A percentile compares a stretch with the other conserved stretches of the same genome.
These are phyloP conservation scores for Maudiozyma pseudohumilis DNA, from an alignment of 805 yeast species.

Conservation along the genomic window DNA sequence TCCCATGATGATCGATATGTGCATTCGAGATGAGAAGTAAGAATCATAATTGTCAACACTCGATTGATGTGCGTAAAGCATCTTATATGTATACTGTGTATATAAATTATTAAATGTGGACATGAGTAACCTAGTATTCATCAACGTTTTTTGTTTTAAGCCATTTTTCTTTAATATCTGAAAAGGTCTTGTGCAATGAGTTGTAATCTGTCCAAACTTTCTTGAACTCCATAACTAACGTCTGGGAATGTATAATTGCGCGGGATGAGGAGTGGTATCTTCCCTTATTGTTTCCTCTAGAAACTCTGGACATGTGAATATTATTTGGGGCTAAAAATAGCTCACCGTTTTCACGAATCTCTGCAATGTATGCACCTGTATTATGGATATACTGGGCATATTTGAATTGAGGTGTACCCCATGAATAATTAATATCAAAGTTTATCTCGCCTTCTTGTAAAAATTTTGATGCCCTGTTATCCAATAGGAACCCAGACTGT, in stretches of 20 bases:
- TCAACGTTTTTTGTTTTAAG: slow-evolving; percentile 28
- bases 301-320: slow-evolving; percentile 65
- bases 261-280: slow-evolving; percentile 28
- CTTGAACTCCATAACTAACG: slow-evolving; percentile 61
- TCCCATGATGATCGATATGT: slow-evolving; percentile 3
- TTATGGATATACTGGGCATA: slow-evolving; percentile 84
- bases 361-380: slow-evolving; percentile 85
- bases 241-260: slow-evolving; percentile 51
- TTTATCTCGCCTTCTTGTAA: slow-evolving; percentile 38
- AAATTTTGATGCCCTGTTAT: slow-evolving; percentile 63
- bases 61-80: background rate
- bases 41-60: no score
- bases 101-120: background rate
- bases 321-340: slow-evolving; percentile 81
- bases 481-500: slow-evolving; percentile 65
- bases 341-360: slow-evolving; percentile 67
- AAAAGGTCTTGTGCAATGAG: slow-evolving; percentile 42
- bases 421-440: slow-evolving; percentile 70
- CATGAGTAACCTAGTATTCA: slow-evolving; percentile 7
- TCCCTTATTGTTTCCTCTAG: slow-evolving; percentile 33
- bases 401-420: slow-evolving; percentile 82
- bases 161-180: slow-evolving; percentile 48
- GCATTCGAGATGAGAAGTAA: no score
- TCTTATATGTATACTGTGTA: background rate
- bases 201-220: slow-evolving; percentile 46